phyloP scores from a whole-genome alignment of 2,329 filamentous ascomycete genomes.

The Fusarium miscanthi region DNA sequence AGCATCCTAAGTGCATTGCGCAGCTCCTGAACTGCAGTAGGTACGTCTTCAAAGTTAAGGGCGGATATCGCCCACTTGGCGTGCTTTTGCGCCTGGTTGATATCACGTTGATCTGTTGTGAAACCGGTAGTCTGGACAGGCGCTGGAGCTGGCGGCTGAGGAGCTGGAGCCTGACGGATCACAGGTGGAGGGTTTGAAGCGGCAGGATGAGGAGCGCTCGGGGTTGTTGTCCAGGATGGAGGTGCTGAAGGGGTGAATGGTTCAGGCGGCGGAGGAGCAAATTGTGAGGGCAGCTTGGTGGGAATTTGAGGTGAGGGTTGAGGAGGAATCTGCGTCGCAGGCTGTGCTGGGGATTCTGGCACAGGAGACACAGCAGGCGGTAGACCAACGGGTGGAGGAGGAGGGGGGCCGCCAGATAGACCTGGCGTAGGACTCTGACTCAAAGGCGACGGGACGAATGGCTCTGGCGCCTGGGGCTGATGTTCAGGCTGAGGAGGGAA shows the following conservation, averaged over 20 bases:
- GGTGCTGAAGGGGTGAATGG: conserved; percentile 36
- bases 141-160: conserved; percentile 15
- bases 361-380: conserved; percentile 23
- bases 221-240: conserved; percentile 39
- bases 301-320: conserved; percentile 47
- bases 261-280: conserved; percentile 37
- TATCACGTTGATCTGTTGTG: conserved; percentile 62
- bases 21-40: conserved; percentile 88
- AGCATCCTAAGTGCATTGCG: conserved; percentile 77
- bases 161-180: conserved; percentile 29
- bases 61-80: conserved; percentile 97
- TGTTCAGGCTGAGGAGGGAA: conserved; percentile 46
- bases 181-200: conserved; percentile 37
- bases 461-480: conserved; percentile 30
- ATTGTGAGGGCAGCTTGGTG: conserved; percentile 40
- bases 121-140: conserved; percentile 17
- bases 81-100: conserved; percentile 89
- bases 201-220: conserved; percentile 36
- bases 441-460: conserved; percentile 51
- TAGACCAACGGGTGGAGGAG: conserved; percentile 28
- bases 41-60: conserved; percentile 94
- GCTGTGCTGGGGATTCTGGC: conserved; percentile 21
- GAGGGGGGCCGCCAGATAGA: conserved; percentile 36
- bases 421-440: conserved; percentile 46
- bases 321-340: conserved; percentile 40